phyloP scores from a whole-genome alignment of 2,329 filamentous ascomycete genomes.

The Clonostachys chloroleuca region DNA sequence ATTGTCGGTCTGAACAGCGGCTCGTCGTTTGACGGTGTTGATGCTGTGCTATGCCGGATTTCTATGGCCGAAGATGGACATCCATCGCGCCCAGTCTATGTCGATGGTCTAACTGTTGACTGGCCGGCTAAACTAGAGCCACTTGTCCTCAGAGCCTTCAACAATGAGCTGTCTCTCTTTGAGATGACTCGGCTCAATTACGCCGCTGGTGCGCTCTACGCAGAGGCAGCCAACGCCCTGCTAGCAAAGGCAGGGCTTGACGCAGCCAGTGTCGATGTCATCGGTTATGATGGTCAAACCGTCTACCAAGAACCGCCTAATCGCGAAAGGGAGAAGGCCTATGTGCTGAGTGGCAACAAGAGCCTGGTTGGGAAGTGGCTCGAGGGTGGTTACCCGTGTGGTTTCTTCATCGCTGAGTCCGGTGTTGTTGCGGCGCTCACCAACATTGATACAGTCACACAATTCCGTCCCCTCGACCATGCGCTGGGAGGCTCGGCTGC shows the following conservation, averaged over 20 bases:
- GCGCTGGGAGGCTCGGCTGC: constrained; percentile 18
- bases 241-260: constrained; percentile 9
- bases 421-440: constrained; percentile 19
- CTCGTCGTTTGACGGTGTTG: constrained; percentile 20
- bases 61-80: constrained; percentile 17
- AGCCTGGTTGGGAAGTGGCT: constrained; percentile 17
- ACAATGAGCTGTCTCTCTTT: constrained; percentile 17
- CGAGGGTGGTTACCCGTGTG: constrained; percentile 17
- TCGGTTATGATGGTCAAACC: constrained; percentile 21
- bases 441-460: constrained; percentile 18
- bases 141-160: constrained; percentile 14
- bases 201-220: constrained; percentile 17
- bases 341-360: constrained; percentile 10
- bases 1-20: constrained; percentile 21
- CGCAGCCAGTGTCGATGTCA: constrained; percentile 16
- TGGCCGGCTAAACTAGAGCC: constrained; percentile 18
- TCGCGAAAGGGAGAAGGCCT: constrained; percentile 9
- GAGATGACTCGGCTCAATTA: constrained; percentile 20
- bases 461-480: constrained; percentile 20
- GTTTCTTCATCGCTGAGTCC: constrained; percentile 20
- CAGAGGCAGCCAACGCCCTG: constrained; percentile 16
- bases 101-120: constrained; percentile 18
- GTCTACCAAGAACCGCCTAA: constrained; percentile 21
- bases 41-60: constrained; percentile 19
- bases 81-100: constrained; percentile 13